Percentiles rank a stretch among this genome's conserved stretches.
Conservation (phyloP, 345 rosid genomes). For the Populus deltoides region DNA sequence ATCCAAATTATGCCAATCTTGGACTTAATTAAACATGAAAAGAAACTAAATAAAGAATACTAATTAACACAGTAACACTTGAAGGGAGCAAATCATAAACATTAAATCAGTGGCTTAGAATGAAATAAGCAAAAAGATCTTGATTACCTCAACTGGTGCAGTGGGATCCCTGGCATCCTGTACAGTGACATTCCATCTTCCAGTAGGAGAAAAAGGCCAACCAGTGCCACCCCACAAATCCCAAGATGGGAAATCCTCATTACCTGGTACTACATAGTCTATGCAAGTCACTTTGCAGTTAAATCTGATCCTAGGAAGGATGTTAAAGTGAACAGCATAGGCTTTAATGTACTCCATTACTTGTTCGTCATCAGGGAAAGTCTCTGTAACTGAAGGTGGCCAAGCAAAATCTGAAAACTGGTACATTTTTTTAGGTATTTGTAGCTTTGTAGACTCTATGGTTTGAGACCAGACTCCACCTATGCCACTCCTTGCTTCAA, state of each 20-base stretch:
- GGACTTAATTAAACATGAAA: not conserved
- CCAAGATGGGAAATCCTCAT: conserved; percentile 23
- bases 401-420: conserved; percentile 45
- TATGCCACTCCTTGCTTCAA: conserved; percentile 24
- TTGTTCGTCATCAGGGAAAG: conserved; percentile 33
- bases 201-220: conserved; percentile 19
- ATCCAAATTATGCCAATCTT: not conserved
- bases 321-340: conserved; percentile 31
- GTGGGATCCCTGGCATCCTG: conserved; percentile 8
- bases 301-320: conserved; percentile 31
- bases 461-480: conserved; percentile 43
- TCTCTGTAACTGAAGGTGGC: conserved; percentile 28
- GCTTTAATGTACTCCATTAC: conserved; percentile 33
- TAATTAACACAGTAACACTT: not conserved
- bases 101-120: not conserved
- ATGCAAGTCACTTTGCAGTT: conserved; percentile 27
- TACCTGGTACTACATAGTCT: conserved; percentile 10
- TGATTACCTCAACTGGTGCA: conserved; percentile 23
- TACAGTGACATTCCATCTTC: conserved; percentile 37
- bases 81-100: no score
- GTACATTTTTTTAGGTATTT: conserved; percentile 35
- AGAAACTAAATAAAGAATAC: not conserved
- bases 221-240: conserved; percentile 35
- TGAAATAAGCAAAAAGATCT: no score
- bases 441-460: conserved; percentile 39